These are phyloP conservation scores for Mariannaea elegans DNA, from an alignment of 2,329 filamentous ascomycete species.

Conservation along the genomic window DNA sequence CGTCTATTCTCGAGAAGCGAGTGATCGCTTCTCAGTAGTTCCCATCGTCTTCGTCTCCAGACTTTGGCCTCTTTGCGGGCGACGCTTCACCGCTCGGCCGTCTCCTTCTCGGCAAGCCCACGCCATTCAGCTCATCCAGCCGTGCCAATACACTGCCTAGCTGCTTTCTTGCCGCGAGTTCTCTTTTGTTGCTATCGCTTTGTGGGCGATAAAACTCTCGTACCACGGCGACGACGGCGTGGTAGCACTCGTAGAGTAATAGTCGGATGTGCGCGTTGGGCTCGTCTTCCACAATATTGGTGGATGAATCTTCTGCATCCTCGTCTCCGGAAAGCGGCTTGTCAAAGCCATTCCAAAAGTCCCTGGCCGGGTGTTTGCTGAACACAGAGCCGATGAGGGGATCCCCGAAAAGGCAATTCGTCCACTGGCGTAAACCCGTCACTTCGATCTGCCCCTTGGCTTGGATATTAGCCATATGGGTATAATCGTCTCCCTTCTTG, in stretches of 20 bases:
- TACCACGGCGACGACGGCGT: slow-evolving; percentile 61
- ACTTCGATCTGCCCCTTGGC: slow-evolving; percentile 45
- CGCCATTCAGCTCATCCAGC: slow-evolving; percentile 53
- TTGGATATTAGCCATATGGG: slow-evolving; percentile 1
- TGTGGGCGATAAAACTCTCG: slow-evolving; percentile 64
- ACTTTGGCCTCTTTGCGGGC: slow-evolving; percentile 55
- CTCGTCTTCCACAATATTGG: slow-evolving; percentile 52
- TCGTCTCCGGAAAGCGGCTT: slow-evolving; percentile 27
- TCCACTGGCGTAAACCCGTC: slow-evolving; percentile 66
- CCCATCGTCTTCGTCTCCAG: slow-evolving; percentile 33
- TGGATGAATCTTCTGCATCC: not conserved
- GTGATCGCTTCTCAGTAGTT: not conserved
- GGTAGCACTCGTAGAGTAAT: slow-evolving; percentile 67
- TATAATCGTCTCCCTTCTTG: slow-evolving; percentile 4
- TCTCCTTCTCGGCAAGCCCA: slow-evolving; percentile 40
- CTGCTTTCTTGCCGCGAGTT: slow-evolving; percentile 62
- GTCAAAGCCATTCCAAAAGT: slow-evolving; percentile 59
- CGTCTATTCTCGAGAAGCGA: not conserved
- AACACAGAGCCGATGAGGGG: slow-evolving; percentile 63
- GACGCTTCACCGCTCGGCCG: slow-evolving; percentile 53
- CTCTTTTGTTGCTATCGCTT: slow-evolving; percentile 56
- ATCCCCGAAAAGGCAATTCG: slow-evolving; percentile 67
- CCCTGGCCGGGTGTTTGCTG: slow-evolving; percentile 52
- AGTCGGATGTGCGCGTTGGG: slow-evolving; percentile 56
- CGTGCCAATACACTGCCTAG: slow-evolving; percentile 57